Percentiles rank a stretch among this genome's conserved stretches.
Evolutionary conservation across 2,329 filamentous ascomycete genomes (phyloP).

Genomic region (Bipolaris victoriae): DNA sequence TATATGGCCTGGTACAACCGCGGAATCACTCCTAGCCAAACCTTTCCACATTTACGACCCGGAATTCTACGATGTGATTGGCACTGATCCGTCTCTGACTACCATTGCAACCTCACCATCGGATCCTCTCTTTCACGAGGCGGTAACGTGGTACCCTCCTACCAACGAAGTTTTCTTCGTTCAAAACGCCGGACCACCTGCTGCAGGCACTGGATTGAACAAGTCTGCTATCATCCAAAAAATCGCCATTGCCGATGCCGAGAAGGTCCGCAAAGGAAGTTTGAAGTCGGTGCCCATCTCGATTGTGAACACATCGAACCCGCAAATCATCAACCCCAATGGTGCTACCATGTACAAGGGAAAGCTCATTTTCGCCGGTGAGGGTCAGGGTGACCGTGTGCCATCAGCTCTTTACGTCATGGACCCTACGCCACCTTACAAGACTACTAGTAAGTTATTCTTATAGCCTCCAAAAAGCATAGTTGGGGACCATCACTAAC

Average conservation of each 20-base stretch:
- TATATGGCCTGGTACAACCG: slow-evolving; percentile 29
- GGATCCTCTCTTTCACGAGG: slow-evolving; percentile 35
- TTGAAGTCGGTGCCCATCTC: slow-evolving; percentile 28
- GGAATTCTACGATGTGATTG: slow-evolving; percentile 35
- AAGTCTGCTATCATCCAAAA: slow-evolving; percentile 37
- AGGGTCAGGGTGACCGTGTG: slow-evolving; percentile 29
- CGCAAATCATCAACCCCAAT: slow-evolving; percentile 35
- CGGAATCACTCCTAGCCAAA: slow-evolving; percentile 28
- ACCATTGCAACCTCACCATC: slow-evolving; percentile 30
- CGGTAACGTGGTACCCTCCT: slow-evolving; percentile 32
- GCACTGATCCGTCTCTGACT: slow-evolving; percentile 29
- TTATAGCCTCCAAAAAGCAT: not conserved
- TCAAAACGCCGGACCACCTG: slow-evolving; percentile 32
- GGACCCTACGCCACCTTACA: slow-evolving; percentile 33
- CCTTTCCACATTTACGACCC: slow-evolving; percentile 37
- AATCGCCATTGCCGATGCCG: slow-evolving; percentile 32
- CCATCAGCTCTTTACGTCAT: slow-evolving; percentile 33
- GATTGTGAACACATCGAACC: slow-evolving; percentile 30
- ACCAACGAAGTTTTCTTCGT: slow-evolving; percentile 36
- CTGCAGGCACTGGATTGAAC: slow-evolving; percentile 33
- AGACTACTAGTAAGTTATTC: slow-evolving; percentile 27
- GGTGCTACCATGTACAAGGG: slow-evolving; percentile 32
- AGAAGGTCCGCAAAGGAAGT: slow-evolving; percentile 31
- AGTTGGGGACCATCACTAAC: slow-evolving; percentile 1
- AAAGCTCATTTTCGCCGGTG: slow-evolving; percentile 34